These are phyloP conservation scores for Colletotrichum somersetense DNA, from an alignment of 2,329 filamentous ascomycete genomes.

Conservation along the genomic window DNA sequence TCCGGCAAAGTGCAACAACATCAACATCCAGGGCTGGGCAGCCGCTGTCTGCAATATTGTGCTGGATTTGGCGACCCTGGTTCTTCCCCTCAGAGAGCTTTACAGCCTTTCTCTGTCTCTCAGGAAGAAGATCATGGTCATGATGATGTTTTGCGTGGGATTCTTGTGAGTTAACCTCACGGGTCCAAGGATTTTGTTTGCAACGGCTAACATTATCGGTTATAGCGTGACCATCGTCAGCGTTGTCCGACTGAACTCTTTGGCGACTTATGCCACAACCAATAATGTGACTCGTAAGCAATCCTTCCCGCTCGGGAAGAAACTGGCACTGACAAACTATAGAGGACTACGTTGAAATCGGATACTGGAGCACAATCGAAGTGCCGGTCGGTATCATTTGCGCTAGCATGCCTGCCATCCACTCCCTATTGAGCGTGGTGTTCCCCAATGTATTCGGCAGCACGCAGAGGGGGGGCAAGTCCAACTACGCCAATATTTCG, in stretches of 20 bases:
- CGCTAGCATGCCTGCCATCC: slow-evolving; percentile 47
- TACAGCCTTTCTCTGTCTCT: slow-evolving; percentile 53
- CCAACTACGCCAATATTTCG: slow-evolving; percentile 34
- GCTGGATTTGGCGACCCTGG: slow-evolving; percentile 49
- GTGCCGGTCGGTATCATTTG: slow-evolving; percentile 38
- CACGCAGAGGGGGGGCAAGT: slow-evolving; percentile 42
- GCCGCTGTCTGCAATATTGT: slow-evolving; percentile 50
- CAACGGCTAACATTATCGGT: neutral
- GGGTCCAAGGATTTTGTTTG: neutral
- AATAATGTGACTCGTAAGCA: slow-evolving; percentile 43
- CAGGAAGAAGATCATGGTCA: slow-evolving; percentile 58
- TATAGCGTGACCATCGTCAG: slow-evolving; percentile 51
- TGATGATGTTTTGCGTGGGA: slow-evolving; percentile 61
- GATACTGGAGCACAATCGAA: slow-evolving; percentile 41
- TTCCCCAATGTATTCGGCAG: slow-evolving; percentile 51
- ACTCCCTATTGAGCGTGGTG: slow-evolving; percentile 51
- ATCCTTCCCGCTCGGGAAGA: slow-evolving; percentile 32
- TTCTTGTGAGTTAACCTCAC: slow-evolving; percentile 46
- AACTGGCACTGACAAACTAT: slow-evolving; percentile 49
- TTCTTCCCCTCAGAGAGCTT: slow-evolving; percentile 56
- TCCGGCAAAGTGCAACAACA: slow-evolving; percentile 48
- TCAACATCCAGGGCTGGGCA: slow-evolving; percentile 49
- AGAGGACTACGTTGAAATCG: slow-evolving; percentile 44
- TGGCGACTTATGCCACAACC: slow-evolving; percentile 35
- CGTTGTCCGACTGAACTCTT: slow-evolving; percentile 48